Base-by-base conservation (phyloP, 2,329 filamentous ascomycete species). In the Lachnellula occidentalis region DNA sequence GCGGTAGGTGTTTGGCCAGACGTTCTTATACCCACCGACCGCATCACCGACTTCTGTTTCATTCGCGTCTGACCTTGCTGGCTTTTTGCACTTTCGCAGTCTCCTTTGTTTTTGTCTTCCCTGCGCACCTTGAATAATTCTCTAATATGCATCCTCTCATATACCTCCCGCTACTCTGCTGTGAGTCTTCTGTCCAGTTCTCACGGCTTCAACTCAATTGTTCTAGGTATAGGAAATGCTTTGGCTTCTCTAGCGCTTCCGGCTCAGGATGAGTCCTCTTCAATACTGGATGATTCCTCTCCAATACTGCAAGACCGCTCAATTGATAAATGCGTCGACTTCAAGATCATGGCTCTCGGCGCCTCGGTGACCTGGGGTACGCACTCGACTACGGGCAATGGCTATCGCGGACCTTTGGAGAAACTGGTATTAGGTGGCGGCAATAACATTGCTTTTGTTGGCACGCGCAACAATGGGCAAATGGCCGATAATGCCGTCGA, bases 401-500 rank as follows among this genome's bases (percentile, higher is more conserved):
- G 61, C n/a, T 43, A 19, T 22, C 41, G 41, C 15, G 41, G 41
- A 11, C 41, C 41, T 9, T 43, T 43, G 19, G 41, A 43, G 41
- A 17, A 19, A 14, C 11, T 43, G 41, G 6, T 43, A 14, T 15
- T 43, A 2, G 1, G 3, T 24, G 63, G 64, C 21, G 70, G 69
- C 36, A 70, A 70, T 66, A 54, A 55, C 21, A 65, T 71, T 42
- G 51, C 11, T 34, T 71, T 74, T 67, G 72, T 76, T 17, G 74
- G 75, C 22, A 71, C 66, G n/a, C 67, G 65, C 31, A 58, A 68
- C 17, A 59, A 64, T 45, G 74, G 74, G 2, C 2, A 9, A 39
- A 76, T 77, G 73, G 36, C 19, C 21, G 66, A 74, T 61, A 72
- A 73, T 60, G 69, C 74, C 12, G 70, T 74, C 58, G 76, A 78